Conservation (phyloP, 331 rosid species). For the Saraca asoca region DNA sequence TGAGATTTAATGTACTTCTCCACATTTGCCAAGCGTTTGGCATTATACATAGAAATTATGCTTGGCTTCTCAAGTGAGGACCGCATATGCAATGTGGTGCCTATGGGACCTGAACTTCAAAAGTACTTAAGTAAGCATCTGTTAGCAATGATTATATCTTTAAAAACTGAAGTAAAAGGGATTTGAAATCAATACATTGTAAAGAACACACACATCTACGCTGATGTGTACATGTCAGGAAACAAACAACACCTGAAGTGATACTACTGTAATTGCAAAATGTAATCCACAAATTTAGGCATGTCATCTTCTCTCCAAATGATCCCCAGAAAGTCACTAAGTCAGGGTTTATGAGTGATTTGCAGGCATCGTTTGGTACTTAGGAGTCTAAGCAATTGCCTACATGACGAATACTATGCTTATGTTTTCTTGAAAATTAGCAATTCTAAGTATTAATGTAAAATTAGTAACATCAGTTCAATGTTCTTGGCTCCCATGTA, state of each 20-base stretch:
- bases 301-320: neutral
- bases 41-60: slow-evolving; percentile 38
- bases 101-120: slow-evolving; percentile 43
- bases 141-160: slow-evolving; percentile 17
- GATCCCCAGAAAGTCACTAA: too few species aligned
- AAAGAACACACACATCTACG: neutral
- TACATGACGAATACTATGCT: too few species aligned
- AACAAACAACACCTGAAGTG: slow-evolving; percentile 12
- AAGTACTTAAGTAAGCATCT: slow-evolving; percentile 18
- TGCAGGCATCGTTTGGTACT: too few species aligned
- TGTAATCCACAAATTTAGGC: neutral
- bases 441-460: too few species aligned
- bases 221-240: too few species aligned
- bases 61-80: slow-evolving; percentile 60
- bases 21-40: slow-evolving; percentile 40
- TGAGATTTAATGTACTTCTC: slow-evolving; percentile 42
- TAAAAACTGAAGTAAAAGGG: slow-evolving; percentile 2
- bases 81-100: slow-evolving; percentile 44
- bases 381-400: too few species aligned
- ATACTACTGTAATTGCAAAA: neutral
- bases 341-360: too few species aligned
- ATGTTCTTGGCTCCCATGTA: too few species aligned
- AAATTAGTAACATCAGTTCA: too few species aligned
- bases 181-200: neutral
- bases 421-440: too few species aligned